Evolutionary conservation across 768 basidiomycete species (phyloP).

Genomic region (Termitomyces sp.): DNA sequence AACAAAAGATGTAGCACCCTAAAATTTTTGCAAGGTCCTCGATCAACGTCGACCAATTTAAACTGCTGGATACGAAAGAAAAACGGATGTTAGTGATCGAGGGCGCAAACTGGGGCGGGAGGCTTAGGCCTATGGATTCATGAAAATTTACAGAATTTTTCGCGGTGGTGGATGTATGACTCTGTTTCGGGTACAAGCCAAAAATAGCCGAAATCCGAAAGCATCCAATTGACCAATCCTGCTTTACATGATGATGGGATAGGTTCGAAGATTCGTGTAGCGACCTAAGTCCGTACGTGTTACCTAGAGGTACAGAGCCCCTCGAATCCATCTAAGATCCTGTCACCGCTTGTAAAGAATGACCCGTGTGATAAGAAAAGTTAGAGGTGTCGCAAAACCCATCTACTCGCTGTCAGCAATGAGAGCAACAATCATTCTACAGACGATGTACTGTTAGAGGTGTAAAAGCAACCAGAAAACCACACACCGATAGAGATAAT

Average conservation of each 20-base stretch:
- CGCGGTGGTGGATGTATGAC: neutral
- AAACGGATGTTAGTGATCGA: neutral
- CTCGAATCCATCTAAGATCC: slow-evolving; percentile 3
- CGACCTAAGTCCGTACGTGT: slow-evolving; percentile 2
- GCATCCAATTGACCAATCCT: slow-evolving; percentile 13
- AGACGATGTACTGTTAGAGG: neutral
- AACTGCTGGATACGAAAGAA: neutral
- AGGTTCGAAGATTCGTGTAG: neutral
- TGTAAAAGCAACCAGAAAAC: neutral
- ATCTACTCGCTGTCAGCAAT: slow-evolving; percentile 70
- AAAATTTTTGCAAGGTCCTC: neutral
- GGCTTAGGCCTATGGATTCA: neutral
- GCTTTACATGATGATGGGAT: slow-evolving; percentile 9
- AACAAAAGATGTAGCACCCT: neutral
- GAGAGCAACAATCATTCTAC: slow-evolving; percentile 82
- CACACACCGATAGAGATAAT: slow-evolving; percentile 83
- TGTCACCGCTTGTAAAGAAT: slow-evolving; percentile 1
- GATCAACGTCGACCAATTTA: neutral
- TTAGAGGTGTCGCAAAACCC: neutral
- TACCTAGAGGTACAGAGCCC: slow-evolving; percentile 2
- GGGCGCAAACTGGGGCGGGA: neutral
- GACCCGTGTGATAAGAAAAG: neutral
- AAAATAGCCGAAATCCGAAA: slow-evolving; percentile 5
- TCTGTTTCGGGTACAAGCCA: neutral
- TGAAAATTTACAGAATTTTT: neutral